Conservation (phyloP, 1,284 basidiomycete genomes). For the Apiotrichum domesticum region DNA sequence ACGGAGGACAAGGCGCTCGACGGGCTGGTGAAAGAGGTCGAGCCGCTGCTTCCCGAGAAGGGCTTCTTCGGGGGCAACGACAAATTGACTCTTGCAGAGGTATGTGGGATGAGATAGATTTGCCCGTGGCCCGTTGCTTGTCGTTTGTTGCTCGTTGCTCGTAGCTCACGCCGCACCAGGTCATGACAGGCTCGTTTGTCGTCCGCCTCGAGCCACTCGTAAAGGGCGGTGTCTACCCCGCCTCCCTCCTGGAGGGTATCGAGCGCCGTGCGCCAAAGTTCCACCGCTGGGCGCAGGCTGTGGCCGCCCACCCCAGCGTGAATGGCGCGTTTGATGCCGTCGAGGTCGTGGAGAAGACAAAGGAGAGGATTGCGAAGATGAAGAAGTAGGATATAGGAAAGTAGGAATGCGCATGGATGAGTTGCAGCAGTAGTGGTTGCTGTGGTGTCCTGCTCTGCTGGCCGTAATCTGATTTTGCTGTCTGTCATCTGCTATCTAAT, state of each 20-base stretch:
- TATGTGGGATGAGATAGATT: neutral
- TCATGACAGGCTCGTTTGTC: slow-evolving; percentile 10
- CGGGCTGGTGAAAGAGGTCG: slow-evolving; percentile 6
- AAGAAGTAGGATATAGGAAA: no score
- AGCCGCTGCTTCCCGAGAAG: slow-evolving; percentile 6
- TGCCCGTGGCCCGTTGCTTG: neutral
- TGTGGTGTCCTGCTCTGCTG: no score
- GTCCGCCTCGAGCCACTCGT: slow-evolving; percentile 3
- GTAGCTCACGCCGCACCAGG: neutral
- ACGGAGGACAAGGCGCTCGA: neutral
- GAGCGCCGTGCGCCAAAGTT: slow-evolving; percentile 5
- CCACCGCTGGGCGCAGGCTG: slow-evolving; percentile 5
- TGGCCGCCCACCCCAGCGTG: slow-evolving; percentile 10
- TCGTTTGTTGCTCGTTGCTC: no score
- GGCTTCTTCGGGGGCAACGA: slow-evolving; percentile 10
- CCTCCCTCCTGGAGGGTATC: neutral
- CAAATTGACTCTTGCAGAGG: slow-evolving; percentile 11
- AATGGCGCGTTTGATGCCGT: slow-evolving; percentile 3
- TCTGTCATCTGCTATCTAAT: no score
- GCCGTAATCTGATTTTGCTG: no score
- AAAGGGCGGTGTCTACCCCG: slow-evolving; percentile 1
- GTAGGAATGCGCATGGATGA: no score
- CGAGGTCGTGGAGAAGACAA: neutral
- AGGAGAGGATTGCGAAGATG: neutral
- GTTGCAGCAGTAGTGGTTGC: no score